Conservation (phyloP, 1,284 basidiomycete genomes). For the Pyrrhoderma lamaoense region DNA sequence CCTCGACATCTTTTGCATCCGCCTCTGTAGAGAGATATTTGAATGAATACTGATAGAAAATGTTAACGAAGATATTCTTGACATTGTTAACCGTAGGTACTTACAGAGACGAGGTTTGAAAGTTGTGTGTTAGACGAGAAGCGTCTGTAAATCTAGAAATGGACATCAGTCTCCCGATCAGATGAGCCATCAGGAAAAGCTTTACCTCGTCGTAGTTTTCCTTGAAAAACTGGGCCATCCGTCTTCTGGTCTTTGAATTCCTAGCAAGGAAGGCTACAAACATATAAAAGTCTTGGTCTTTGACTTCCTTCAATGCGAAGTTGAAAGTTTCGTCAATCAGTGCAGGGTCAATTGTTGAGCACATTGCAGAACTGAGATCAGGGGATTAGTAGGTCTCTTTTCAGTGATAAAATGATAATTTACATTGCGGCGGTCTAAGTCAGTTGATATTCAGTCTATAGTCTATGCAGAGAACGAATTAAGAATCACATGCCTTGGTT, state of each 20-base stretch:
- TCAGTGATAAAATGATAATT: conserved; percentile 11
- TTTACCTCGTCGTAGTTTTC: conserved; percentile 58
- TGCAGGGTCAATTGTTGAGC: conserved; percentile 35
- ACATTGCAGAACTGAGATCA: conserved; percentile 34
- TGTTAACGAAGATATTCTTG: neutral
- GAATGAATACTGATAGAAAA: conserved; percentile 43
- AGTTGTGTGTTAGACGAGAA: conserved; percentile 66
- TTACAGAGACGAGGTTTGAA: conserved; percentile 42
- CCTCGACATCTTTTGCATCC: conserved; percentile 60
- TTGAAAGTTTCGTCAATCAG: conserved; percentile 54
- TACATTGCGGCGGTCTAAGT: conserved; percentile 3
- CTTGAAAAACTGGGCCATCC: conserved; percentile 41
- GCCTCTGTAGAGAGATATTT: conserved; percentile 54
- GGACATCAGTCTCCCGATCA: neutral
- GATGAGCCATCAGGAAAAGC: neutral
- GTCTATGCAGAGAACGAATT: conserved; percentile 29
- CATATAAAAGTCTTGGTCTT: conserved; percentile 61
- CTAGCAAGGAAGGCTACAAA: conserved; percentile 38
- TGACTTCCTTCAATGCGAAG: conserved; percentile 46
- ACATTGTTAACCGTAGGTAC: conserved; percentile 20
- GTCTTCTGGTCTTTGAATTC: conserved; percentile 40
- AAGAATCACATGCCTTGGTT: conserved; percentile 30
- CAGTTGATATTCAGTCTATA: neutral
- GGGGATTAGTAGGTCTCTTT: conserved; percentile 5
- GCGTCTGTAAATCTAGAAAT: conserved; percentile 54